These are phyloP conservation scores for Botrytis galanthina DNA, from an alignment of 2,329 filamentous ascomycete species.

Conservation along the genomic window DNA sequence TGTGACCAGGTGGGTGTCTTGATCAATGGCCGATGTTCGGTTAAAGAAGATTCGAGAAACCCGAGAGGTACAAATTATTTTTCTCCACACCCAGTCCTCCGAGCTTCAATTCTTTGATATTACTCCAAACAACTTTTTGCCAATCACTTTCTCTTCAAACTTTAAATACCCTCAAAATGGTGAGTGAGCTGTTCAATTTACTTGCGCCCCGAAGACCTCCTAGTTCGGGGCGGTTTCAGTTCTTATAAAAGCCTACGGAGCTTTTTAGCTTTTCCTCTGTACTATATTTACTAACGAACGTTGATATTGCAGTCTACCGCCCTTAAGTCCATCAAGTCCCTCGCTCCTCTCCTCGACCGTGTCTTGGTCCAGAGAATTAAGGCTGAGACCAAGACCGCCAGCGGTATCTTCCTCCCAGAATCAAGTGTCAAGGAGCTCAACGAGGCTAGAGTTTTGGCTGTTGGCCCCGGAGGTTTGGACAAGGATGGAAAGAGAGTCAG, in stretches of 20 bases:
- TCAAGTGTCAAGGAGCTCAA: conserved; percentile 97
- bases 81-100: conserved; percentile 19
- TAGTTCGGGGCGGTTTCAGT: background rate
- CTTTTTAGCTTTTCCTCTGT: background rate
- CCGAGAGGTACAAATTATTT: conserved; percentile 19
- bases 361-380: conserved; percentile 98
- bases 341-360: conserved; percentile 94
- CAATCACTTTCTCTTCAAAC: conserved; percentile 4
- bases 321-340: conserved; percentile 91
- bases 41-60: conserved; percentile 22
- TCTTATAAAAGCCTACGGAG: background rate
- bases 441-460: conserved; percentile 93
- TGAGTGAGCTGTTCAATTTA: background rate
- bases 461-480: conserved; percentile 84
- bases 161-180: conserved; percentile 1
- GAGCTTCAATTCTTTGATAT: conserved; percentile 17
- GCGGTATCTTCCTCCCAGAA: conserved; percentile 97
- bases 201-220: background rate
- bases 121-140: background rate
- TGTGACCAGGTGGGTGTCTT: conserved; percentile 20
- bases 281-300: background rate
- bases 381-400: conserved; percentile 92
- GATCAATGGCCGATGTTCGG: conserved; percentile 21
- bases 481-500: conserved; percentile 85
- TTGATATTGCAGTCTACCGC: conserved; percentile 56